Conservation (phyloP, 2,329 filamentous ascomycete genomes). For the Cercospora sp. region DNA sequence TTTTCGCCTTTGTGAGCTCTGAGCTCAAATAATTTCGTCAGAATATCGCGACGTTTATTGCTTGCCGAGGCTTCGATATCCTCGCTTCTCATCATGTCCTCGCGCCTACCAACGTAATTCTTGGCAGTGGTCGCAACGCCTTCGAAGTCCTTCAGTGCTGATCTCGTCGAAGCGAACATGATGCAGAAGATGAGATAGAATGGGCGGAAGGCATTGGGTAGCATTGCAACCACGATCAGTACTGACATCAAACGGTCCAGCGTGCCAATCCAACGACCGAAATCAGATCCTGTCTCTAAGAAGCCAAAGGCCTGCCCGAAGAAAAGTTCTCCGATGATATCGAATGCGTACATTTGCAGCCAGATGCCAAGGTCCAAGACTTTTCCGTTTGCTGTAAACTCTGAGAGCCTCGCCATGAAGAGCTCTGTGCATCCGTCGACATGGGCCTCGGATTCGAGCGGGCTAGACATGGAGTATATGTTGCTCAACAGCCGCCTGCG, state of each 20-base stretch:
- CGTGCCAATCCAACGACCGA: background rate
- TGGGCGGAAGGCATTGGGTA: background rate
- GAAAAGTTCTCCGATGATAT: slow-evolving; percentile 8
- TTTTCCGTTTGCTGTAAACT: background rate
- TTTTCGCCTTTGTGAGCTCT: background rate
- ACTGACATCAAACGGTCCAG: background rate
- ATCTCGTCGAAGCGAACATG: background rate
- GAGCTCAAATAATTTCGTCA: background rate
- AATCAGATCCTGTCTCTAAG: slow-evolving; percentile 15
- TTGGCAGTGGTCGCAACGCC: background rate
- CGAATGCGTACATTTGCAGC: slow-evolving; percentile 4
- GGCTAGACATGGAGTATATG: background rate
- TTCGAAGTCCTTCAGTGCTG: background rate
- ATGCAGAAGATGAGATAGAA: background rate
- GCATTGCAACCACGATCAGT: background rate
- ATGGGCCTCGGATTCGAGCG: slow-evolving; percentile 1
- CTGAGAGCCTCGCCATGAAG: background rate
- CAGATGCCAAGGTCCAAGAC: background rate
- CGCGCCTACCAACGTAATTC: background rate
- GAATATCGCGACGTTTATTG: background rate
- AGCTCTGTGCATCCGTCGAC: slow-evolving; percentile 3
- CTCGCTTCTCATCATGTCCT: background rate
- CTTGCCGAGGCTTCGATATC: background rate
- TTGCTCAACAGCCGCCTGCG: slow-evolving; percentile 1
- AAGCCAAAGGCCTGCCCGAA: slow-evolving; percentile 19